These are phyloP conservation scores for Fusarium denticulatum DNA, from an alignment of 2,329 filamentous ascomycete genomes.

Conservation along the genomic window DNA sequence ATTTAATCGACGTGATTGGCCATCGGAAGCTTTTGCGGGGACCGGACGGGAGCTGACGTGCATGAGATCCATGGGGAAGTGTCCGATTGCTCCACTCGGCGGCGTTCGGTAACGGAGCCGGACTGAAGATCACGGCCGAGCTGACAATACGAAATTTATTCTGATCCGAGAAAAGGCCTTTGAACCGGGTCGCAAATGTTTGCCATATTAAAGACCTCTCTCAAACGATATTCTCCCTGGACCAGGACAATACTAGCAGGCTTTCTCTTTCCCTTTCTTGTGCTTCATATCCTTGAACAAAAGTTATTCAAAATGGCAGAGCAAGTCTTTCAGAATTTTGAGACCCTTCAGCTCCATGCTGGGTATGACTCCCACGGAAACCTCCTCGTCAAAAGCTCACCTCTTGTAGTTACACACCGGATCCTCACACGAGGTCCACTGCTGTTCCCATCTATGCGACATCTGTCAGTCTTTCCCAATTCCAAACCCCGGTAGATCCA, in stretches of 20 bases:
- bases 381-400: constrained; percentile 18
- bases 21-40: neutral
- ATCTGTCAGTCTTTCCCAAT: constrained; percentile 57
- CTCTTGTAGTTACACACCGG: constrained; percentile 47
- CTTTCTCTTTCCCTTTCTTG: neutral
- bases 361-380: constrained; percentile 64
- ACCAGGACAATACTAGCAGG: neutral
- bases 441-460: constrained; percentile 97
- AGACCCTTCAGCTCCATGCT: constrained; percentile 87
- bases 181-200: no score
- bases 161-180: neutral
- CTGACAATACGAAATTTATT: neutral
- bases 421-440: constrained; percentile 83
- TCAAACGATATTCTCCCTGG: neutral
- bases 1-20: neutral
- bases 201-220: neutral
- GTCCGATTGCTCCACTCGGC: neutral
- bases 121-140: neutral
- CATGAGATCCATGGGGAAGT: neutral
- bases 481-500: rapidly evolving
- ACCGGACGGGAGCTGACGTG: neutral
- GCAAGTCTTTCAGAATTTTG: constrained; percentile 65
- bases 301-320: neutral
- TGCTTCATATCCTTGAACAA: neutral
- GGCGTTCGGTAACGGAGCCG: neutral